phyloP scores from a whole-genome alignment of 257 asterid species.

The Solanum bulbocastanum region DNA sequence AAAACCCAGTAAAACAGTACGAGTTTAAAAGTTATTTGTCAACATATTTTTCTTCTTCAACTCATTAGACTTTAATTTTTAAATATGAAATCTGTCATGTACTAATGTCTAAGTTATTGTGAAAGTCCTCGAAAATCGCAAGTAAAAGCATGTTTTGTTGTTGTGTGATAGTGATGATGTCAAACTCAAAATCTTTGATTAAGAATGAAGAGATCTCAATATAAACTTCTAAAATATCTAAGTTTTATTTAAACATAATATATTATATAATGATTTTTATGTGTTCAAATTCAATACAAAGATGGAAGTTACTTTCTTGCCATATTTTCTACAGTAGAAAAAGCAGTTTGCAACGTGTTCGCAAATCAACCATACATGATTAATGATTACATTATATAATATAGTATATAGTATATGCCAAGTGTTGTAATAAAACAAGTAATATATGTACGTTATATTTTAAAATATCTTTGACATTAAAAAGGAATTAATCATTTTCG shows the following conservation, averaged over 20 bases:
- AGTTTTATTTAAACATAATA: neutral
- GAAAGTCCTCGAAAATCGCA: neutral
- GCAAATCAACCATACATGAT: neutral
- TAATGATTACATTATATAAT: neutral
- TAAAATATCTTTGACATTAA: neutral
- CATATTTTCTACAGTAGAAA: neutral
- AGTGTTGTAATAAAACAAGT: neutral
- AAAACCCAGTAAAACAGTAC: neutral
- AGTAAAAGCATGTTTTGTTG: neutral
- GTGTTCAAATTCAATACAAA: neutral
- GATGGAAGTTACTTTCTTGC: neutral
- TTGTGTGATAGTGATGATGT: too few species aligned
- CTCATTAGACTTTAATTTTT: neutral
- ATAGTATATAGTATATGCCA: neutral
- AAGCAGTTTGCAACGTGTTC: neutral
- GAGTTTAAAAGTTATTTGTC: too few species aligned
- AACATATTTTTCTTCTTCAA: neutral
- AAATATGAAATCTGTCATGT: neutral
- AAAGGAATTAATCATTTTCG: neutral
- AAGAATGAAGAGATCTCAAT: neutral
- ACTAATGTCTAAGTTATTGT: rapidly evolving
- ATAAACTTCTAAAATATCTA: neutral
- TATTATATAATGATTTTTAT: neutral
- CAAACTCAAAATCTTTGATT: neutral
- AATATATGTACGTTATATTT: neutral